Evolutionary conservation across 352 stramenopile genomes (phyloP), one percentile per base, ranked within the genome.

Genomic region (Pythium coloratum): DNA sequence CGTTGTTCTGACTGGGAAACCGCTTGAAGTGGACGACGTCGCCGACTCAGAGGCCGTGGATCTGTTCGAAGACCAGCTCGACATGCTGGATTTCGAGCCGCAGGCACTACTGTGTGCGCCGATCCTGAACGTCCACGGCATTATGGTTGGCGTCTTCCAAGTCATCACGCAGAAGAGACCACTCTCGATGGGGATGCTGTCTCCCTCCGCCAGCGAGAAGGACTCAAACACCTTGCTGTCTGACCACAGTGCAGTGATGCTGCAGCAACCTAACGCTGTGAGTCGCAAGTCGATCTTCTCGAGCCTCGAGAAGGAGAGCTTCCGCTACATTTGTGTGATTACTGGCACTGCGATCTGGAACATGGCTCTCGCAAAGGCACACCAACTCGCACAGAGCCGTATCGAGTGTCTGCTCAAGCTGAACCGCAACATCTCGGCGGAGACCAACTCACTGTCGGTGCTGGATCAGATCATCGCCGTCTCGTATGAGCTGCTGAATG

Each of bases 321-420:
- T 89, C 47, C 71, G 82, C 65, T 89, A 84, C 61, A 74, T 91
- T 13, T 69, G 72, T 0, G 70, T 92, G 9, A 76, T 89, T 24
- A 75, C 83, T 1, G 81, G 83, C 13, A 76, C 83, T 1, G 82
- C 83, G 24, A 84, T 90, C 53, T 92, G 81, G 83, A 90, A 92
- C 26, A 33, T 90, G 13, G 75, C 84, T 8, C 70, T 90, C 6
- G 81, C 81, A 33, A 78, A 77, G 13, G 81, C 89, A 44, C 81
- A 77, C 0, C 83, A 90, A 58, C 86, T 78, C 16, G 81, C 80
- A 4, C 83, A 92, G 57, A 80, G 78, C 33, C 83, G 83, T 26
- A 90, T 92, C 63, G 80, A 92, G 64, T 78, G 82, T 1, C 64
- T 92, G 0, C 72, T 92, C 6, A 88, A 88, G 61, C 64, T 92